Evolutionary conservation across 2,329 filamentous ascomycete species (phyloP).

Genomic region (Epichloe elymi): DNA sequence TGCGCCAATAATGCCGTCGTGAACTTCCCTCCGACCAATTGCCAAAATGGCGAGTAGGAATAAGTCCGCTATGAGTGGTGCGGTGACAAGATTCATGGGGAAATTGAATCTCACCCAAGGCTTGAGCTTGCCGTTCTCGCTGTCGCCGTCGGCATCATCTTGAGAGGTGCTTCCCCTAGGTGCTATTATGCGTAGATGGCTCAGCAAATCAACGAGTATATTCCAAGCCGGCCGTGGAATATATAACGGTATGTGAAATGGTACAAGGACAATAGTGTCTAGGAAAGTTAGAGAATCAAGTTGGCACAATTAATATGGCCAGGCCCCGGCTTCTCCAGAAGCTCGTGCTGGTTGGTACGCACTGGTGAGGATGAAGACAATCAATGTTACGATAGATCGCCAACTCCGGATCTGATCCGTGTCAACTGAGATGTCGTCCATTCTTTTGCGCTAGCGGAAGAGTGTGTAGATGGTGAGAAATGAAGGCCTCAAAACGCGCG

Average conservation of each 20-base stretch:
- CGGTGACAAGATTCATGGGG: constrained; percentile 58
- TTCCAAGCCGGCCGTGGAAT: constrained; percentile 39
- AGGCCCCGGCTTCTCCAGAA: background rate
- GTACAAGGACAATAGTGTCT: constrained; percentile 59
- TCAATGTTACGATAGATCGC: constrained; percentile 56
- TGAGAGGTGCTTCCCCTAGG: constrained; percentile 19
- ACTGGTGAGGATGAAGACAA: constrained; percentile 60
- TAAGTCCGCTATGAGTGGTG: constrained; percentile 56
- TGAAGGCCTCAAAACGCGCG: background rate
- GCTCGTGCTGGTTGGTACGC: constrained; percentile 26
- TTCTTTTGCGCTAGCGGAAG: background rate
- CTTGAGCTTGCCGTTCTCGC: constrained; percentile 17
- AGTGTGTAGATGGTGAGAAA: background rate
- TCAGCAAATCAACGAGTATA: constrained; percentile 24
- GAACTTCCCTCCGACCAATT: constrained; percentile 53
- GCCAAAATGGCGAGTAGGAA: constrained; percentile 57
- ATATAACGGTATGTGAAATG: constrained; percentile 50
- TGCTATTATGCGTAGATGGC: constrained; percentile 36
- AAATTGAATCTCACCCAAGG: constrained; percentile 39
- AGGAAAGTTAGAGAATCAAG: background rate
- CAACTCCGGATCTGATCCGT: constrained; percentile 41
- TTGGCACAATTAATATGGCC: background rate
- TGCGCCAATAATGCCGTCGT: constrained; percentile 53
- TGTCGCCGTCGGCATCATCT: constrained; percentile 11
- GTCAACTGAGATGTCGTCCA: constrained; percentile 6